Conservation (phyloP, 163 green algal species). For the Chlamydomonas reinhardtii region DNA sequence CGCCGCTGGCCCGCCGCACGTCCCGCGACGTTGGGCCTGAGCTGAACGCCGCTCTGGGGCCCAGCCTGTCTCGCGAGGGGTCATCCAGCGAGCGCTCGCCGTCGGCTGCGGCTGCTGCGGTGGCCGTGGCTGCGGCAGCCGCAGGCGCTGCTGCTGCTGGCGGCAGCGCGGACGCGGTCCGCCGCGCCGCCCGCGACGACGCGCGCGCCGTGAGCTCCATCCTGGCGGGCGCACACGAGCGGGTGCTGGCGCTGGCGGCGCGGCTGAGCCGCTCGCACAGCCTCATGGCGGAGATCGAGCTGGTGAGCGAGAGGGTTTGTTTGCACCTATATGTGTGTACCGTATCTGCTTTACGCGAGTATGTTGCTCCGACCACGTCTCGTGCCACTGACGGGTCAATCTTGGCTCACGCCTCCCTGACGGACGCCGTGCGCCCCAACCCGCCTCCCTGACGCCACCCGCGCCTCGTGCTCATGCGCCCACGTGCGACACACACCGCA, state of each 20-base stretch:
- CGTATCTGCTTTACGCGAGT: too few species aligned
- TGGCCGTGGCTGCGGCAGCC: not conserved
- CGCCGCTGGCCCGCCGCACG: not conserved
- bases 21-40: not conserved
- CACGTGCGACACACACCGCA: not conserved
- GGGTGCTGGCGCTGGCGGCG: conserved; percentile 24
- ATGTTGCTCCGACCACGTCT: too few species aligned
- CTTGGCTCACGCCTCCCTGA: too few species aligned
- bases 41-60: too few species aligned
- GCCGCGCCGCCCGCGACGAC: conserved; percentile 25
- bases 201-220: conserved; percentile 26
- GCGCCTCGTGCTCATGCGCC: too few species aligned
- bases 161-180: not conserved
- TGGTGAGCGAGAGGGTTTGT: not conserved
- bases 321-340: too few species aligned
- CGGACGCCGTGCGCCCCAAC: too few species aligned
- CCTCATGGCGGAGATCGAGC: conserved; percentile 44
- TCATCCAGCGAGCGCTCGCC: not conserved
- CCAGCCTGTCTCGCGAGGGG: not conserved
- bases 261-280: conserved; percentile 34
- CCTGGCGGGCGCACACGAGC: conserved; percentile 34
- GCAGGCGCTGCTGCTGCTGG: not conserved
- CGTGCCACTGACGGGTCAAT: too few species aligned
- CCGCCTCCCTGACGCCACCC: too few species aligned
- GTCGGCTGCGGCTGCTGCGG: not conserved